Percentiles rank a stretch among this genome's conserved stretches.
These are phyloP conservation scores for Tilletia indica DNA, from an alignment of 1,284 basidiomycete species.

Conservation along the genomic window DNA sequence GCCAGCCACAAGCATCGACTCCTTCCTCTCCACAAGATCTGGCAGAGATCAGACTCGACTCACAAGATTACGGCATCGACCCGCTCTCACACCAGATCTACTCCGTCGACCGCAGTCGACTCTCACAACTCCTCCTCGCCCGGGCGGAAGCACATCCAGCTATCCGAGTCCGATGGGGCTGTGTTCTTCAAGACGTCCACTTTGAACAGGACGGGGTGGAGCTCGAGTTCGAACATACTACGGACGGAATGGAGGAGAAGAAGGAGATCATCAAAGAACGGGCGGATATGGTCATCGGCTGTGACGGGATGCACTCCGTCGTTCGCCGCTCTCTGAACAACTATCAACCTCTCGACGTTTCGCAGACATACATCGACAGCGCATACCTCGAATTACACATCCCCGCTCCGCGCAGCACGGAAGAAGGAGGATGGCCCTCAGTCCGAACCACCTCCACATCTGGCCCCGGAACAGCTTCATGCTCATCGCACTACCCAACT, in stretches of 20 bases:
- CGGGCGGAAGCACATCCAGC: conserved; percentile 67
- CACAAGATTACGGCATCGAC: conserved; percentile 78
- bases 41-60: background rate
- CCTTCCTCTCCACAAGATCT: background rate
- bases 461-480: conserved; percentile 98
- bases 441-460: conserved; percentile 94
- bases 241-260: background rate
- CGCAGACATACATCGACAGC: conserved; percentile 89
- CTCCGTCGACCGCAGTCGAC: conserved; percentile 81
- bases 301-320: conserved; percentile 39
- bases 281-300: conserved; percentile 39
- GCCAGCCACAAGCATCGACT: conserved; percentile 18
- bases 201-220: conserved; percentile 58
- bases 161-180: conserved; percentile 73
- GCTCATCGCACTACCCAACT: conserved; percentile 89
- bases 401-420: conserved; percentile 59
- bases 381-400: conserved; percentile 96
- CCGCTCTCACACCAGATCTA: conserved; percentile 89
- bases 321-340: conserved; percentile 61
- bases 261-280: background rate
- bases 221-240: conserved; percentile 15
- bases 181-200: conserved; percentile 67
- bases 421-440: conserved; percentile 68
- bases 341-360: conserved; percentile 68
- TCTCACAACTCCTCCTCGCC: conserved; percentile 80